Conservation (phyloP, 495 filamentous ascomycete genomes). For the Aspergillus nanangensis region DNA sequence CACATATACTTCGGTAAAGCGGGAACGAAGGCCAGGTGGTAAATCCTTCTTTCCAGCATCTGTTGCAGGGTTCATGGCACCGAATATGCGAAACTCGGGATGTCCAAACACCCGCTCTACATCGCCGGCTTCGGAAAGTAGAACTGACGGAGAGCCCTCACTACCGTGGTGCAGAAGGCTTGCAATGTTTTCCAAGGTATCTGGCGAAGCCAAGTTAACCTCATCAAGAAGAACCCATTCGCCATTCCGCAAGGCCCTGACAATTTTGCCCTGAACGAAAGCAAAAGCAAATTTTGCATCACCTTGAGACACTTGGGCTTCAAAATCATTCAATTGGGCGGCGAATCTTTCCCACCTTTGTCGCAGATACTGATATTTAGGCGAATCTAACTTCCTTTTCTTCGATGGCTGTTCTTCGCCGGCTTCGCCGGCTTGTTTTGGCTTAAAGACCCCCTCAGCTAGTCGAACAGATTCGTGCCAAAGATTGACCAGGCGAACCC, state of each 20-base stretch:
- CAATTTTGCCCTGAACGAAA: slow-evolving; percentile 92
- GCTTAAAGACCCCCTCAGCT: slow-evolving; percentile 65
- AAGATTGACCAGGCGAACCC: slow-evolving; percentile 73
- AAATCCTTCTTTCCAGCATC: slow-evolving; percentile 95
- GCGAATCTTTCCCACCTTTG: slow-evolving; percentile 79
- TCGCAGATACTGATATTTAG: slow-evolving; percentile 60
- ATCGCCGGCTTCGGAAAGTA: slow-evolving; percentile 88
- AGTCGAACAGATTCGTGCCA: slow-evolving; percentile 88
- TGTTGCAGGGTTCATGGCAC: slow-evolving; percentile 98
- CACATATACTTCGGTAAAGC: slow-evolving; percentile 94
- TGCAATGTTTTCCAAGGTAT: slow-evolving; percentile 89
- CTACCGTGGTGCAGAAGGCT: slow-evolving; percentile 71
- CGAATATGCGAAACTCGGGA: slow-evolving; percentile 92
- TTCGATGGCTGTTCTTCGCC: slow-evolving; percentile 66
- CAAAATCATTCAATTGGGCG: slow-evolving; percentile 69
- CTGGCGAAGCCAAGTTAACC: slow-evolving; percentile 91
- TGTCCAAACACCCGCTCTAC: slow-evolving; percentile 86
- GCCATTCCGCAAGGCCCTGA: slow-evolving; percentile 86
- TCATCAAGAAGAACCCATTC: slow-evolving; percentile 99
- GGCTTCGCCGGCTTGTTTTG: slow-evolving; percentile 24
- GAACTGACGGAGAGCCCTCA: slow-evolving; percentile 66
- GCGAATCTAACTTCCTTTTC: slow-evolving; percentile 73
- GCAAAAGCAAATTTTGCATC: slow-evolving; percentile 85
- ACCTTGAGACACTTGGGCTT: slow-evolving; percentile 72
- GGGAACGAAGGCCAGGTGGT: slow-evolving; percentile 73